Evolutionary conservation across 345 rosid genomes (phyloP), one percentile per base, ranked within the genome.

Genomic region (Orychophragmus violaceus): DNA sequence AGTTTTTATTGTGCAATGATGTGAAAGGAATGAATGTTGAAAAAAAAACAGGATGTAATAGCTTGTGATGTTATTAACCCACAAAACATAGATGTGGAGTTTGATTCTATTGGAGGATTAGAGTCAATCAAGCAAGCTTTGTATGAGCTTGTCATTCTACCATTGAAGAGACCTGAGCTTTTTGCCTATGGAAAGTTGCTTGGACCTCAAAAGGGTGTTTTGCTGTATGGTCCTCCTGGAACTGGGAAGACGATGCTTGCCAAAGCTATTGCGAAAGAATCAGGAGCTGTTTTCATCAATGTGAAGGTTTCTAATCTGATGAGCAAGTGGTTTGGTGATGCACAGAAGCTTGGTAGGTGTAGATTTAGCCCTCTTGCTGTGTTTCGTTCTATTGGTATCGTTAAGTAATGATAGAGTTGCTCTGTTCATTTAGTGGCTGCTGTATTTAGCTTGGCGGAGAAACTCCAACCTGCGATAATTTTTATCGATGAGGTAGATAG

Each of bases 261-360:
- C 49, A 94, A 94, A 66, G 95, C 97, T 50, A 94, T 94, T 62
- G 95, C 97, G 1, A 94, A 77, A 74, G 99, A 94, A 59, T 94
- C 96, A 0, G 95, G 84, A 60, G 96, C 97, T 80, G 96, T 90
- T 74, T 94, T 88, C 65, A 94, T 90, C 27, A 94, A 94, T 74
- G 93, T 94, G 3, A 84, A 81, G 82, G 79, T 94, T 63, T 87
- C 97, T 0, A 88, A 88, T 82, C 75, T 94, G 41, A 88, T 88
- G 99, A 90, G 97, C 95, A 88, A 90, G 76, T 88, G 97, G 99
- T 90, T 94, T 77, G 97, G 97, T 68, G 99, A 90, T 81, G 91
- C 96, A 1, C 99, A 87, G 70, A 94, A 94, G 81, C 96, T 94
- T 22, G 99, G 97, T 94, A 78, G 23, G 95, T 77, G 8, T 61